Evolutionary conservation across 1,139 yeast species (phyloP), one percentile per base, ranked within the genome.

Genomic region (Geotrichum europaeum): DNA sequence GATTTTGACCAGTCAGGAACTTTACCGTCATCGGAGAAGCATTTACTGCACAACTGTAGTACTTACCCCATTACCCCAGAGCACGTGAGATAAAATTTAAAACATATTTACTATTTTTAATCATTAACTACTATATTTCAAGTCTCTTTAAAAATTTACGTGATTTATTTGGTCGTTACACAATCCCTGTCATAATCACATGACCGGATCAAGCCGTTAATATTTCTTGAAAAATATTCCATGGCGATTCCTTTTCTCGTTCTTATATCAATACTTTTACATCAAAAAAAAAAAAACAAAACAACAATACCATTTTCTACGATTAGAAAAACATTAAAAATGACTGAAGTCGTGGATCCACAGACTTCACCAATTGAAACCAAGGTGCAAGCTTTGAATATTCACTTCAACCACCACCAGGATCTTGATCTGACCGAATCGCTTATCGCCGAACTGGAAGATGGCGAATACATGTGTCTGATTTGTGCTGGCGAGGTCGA

Each of bases 401-500:
- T 24, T 18, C 18, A 32, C 34, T 25, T 12, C 6, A 5, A 51
- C 47, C 18, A 18, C 15, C 45, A 51, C 36, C 50, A 60, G 10
- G 53, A 68, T 55, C 56, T 69, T 59, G 73, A 70, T 49, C 67
- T 76, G 10, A 67, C 70, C 32, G 72, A 70, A 28, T 65, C 70
- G 4, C 75, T 81, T 49, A 63, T 72, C 40, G 70, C 70, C 22
- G 94, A 87, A 68, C 83, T 88, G 57, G 81, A 80, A 63, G 81
- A 83, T 18, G 95, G 91, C 22, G 79, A 81, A 3, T 90, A 90
- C 67, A 79, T 84, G 1, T 90, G 97, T 73, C 78, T 90, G 71
- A 90, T 90, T 25, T 90, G 97, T 72, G 89, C 96, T 0, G 84
- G 87, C 47, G 96, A 89, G 67, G 81, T 90, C 63, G 91, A 86